These are phyloP conservation scores for Sordariomycetes sp. DNA, from an alignment of 2,329 filamentous ascomycete genomes.

Conservation along the genomic window DNA sequence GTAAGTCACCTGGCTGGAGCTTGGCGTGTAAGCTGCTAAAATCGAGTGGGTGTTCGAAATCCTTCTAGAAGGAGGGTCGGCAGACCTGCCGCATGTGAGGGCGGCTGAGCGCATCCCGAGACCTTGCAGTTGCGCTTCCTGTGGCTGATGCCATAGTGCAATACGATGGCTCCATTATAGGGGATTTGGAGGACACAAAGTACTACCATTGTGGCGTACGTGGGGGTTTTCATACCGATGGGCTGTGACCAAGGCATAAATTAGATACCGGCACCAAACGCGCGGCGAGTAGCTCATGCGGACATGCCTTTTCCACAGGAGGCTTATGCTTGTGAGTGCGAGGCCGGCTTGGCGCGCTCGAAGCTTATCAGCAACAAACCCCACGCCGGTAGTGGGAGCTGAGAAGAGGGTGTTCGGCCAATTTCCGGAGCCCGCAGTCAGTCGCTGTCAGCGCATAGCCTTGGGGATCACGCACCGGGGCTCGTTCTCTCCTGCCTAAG, in stretches of 20 bases:
- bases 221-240: neutral
- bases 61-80: neutral
- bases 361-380: neutral
- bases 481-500: no score
- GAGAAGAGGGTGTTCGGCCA: no score
- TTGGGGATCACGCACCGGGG: no score
- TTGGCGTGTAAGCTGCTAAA: neutral
- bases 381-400: no score
- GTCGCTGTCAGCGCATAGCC: no score
- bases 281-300: neutral
- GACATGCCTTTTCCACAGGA: neutral
- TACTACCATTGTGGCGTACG: no score
- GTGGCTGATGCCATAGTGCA: no score
- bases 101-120: neutral
- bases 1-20: neutral
- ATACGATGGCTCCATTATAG: no score
- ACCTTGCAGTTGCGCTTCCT: neutral
- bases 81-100: neutral
- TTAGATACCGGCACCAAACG: neutral
- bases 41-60: neutral
- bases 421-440: no score
- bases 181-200: no score
- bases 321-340: neutral
- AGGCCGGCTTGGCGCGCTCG: neutral
- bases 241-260: neutral